Percentiles rank a stretch among this genome's conserved stretches.
phyloP scores from a whole-genome alignment of 805 yeast genomes.

The Pichia membranifaciens region DNA sequence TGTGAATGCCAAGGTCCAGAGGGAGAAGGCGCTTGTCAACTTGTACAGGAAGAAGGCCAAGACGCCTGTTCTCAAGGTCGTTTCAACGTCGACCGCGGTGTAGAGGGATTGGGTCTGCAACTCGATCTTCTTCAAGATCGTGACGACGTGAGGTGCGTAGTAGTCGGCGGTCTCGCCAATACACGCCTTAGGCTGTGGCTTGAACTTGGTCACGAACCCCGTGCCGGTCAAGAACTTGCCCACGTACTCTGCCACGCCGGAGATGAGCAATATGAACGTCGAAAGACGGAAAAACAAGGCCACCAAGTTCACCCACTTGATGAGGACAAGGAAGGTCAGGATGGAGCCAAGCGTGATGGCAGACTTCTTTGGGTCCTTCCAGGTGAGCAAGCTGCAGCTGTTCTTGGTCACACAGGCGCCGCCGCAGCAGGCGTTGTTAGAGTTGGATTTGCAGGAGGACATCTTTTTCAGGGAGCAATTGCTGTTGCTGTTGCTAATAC shows the following conservation, averaged over 20 bases:
- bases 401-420: conserved; percentile 27
- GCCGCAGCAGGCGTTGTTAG: conserved; percentile 25
- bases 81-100: conserved; percentile 64
- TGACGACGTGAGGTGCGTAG: conserved; percentile 32
- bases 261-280: conserved; percentile 48
- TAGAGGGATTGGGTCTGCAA: conserved; percentile 47
- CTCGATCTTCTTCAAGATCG: conserved; percentile 45
- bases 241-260: conserved; percentile 72
- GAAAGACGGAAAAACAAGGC: conserved; percentile 55
- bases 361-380: conserved; percentile 72
- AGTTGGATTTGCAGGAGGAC: conserved; percentile 6
- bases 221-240: conserved; percentile 69
- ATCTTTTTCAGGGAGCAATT: too few relatives aligned
- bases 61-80: conserved; percentile 69
- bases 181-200: conserved; percentile 50
- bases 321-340: conserved; percentile 45
- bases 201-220: conserved; percentile 75
- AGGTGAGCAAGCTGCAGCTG: conserved; percentile 45
- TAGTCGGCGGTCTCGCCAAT: conserved; percentile 25
- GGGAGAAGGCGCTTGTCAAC: conserved; percentile 68
- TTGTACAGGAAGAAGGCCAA: conserved; percentile 58
- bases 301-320: conserved; percentile 59
- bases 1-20: conserved; percentile 59
- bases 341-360: conserved; percentile 70
- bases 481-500: too few relatives aligned